Conservation (phyloP, 768 basidiomycete species). For the Leucocoprinus leucothites region DNA sequence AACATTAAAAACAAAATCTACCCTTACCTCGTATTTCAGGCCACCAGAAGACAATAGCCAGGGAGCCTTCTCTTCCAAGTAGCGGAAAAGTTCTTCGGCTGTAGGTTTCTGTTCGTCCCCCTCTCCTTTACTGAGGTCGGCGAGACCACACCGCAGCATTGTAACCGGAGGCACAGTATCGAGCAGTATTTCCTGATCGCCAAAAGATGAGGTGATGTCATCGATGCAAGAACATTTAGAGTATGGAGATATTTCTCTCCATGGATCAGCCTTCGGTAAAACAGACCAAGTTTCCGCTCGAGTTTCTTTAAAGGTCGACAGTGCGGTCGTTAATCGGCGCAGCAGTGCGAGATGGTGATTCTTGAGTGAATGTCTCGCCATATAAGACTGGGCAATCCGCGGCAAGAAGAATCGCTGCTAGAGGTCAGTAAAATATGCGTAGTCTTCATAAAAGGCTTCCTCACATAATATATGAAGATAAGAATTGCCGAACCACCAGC, state of each 20-base stretch:
- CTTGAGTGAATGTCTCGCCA: slow-evolving; percentile 60
- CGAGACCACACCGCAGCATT: slow-evolving; percentile 61
- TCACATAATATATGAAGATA: slow-evolving; percentile 64
- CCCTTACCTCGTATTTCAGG: slow-evolving; percentile 49
- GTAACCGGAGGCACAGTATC: slow-evolving; percentile 45
- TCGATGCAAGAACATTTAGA: slow-evolving; percentile 43
- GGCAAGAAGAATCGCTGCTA: slow-evolving; percentile 67
- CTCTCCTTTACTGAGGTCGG: slow-evolving; percentile 40
- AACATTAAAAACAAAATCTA: neutral
- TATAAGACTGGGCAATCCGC: slow-evolving; percentile 51
- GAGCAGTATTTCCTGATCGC: slow-evolving; percentile 25
- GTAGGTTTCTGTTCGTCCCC: slow-evolving; percentile 36
- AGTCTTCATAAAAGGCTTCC: slow-evolving; percentile 19
- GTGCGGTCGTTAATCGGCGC: slow-evolving; percentile 49
- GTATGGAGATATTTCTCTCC: slow-evolving; percentile 45
- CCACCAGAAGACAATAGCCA: slow-evolving; percentile 57
- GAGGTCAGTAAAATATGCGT: slow-evolving; percentile 8
- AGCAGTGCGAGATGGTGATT: slow-evolving; percentile 59
- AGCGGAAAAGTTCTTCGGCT: slow-evolving; percentile 57
- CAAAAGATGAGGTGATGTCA: slow-evolving; percentile 31
- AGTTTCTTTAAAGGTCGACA: slow-evolving; percentile 50
- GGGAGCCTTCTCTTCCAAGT: slow-evolving; percentile 54
- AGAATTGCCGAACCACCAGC: slow-evolving; percentile 58
- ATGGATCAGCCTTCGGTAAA: slow-evolving; percentile 52
- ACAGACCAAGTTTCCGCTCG: slow-evolving; percentile 54